Base-by-base conservation (phyloP, 2,329 filamentous ascomycete species). In the Venturia pyrina region DNA sequence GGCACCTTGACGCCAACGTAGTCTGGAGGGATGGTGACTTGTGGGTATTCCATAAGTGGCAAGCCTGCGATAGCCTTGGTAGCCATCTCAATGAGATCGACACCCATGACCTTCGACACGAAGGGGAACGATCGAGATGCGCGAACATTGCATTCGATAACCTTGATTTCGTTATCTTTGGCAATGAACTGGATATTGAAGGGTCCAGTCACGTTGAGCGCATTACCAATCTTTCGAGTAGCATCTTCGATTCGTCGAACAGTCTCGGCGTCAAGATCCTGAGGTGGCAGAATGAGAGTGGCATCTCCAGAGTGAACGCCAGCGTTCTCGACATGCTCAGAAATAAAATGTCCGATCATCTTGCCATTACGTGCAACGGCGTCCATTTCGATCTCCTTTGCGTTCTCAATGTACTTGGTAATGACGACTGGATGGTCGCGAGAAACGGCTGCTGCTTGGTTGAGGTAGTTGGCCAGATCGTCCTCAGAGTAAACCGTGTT, bases 161-260 rank as follows among this genome's bases (percentile, higher is more conserved):
- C 95, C 83, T 98, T 98, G 82, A 99, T 98, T 70, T 98, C 93
- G 76, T 98, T 98, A 77, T 98, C 93, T 81, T 98, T 98, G 72
- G 95, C 95, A 73, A 99, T 99, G 81, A 99, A 98, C 76, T 99
- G 95, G 69, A 99, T 99, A 79, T 99, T 99, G 85, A 89, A 97
- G 28, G 95, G 95, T 62, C 95, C 95, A 50, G 95, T 98, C 66
- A 99, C 89, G 75, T 98, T 97, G 67, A 98, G 84, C 19, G 95
- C 93, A 68, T 89, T 88, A 70, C 89, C 95, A 71, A 99, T 98
- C 84, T 98, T 98, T 70, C 89, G 85, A 17, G 95, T 98, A 3
- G 95, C 95, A 76, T 97, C 93, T 76, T 93, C 92, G 66, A 99
- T 98, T 70, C 93, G 87, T 68, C 87, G 81, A 64, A 98, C 93